phyloP scores from a whole-genome alignment of 1,284 basidiomycete species.

The Malassezia obtusa region DNA sequence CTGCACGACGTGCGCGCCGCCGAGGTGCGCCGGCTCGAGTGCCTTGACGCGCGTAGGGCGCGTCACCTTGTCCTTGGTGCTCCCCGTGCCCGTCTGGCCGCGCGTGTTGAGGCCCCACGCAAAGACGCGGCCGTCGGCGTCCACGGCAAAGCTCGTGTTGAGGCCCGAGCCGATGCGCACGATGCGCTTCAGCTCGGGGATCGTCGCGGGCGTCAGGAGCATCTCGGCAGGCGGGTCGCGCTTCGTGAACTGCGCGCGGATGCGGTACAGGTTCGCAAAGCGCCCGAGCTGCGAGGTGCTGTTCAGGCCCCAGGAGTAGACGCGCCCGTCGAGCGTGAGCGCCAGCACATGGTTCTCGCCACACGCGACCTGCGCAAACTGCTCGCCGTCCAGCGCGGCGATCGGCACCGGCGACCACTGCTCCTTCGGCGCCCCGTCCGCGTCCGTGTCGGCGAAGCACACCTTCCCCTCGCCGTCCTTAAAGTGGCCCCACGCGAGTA shows the following conservation, averaged over 20 bases:
- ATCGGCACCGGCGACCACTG: constrained; percentile 47
- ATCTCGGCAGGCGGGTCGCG: constrained; percentile 62
- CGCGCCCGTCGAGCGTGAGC: constrained; percentile 69
- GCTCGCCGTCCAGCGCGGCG: constrained; percentile 52
- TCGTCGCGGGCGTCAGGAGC: constrained; percentile 68
- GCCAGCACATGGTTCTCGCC: constrained; percentile 80
- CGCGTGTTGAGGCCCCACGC: constrained; percentile 82
- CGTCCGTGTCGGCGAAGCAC: constrained; percentile 59
- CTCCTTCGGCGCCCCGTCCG: constrained; percentile 23
- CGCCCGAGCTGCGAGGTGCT: constrained; percentile 78
- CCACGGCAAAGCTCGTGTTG: constrained; percentile 80
- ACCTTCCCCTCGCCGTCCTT: constrained; percentile 73
- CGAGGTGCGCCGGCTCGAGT: constrained; percentile 61
- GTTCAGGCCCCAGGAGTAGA: constrained; percentile 70
- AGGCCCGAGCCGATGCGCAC: constrained; percentile 67
- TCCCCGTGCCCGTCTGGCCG: constrained; percentile 58
- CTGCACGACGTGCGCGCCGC: constrained; percentile 50
- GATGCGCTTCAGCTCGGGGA: constrained; percentile 61
- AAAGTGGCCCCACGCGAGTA: constrained; percentile 58
- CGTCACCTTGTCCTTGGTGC: constrained; percentile 55
- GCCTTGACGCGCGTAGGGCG: constrained; percentile 61
- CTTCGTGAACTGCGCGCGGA: constrained; percentile 26
- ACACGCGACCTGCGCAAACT: constrained; percentile 63
- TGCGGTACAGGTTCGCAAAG: constrained; percentile 56
- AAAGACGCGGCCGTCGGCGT: constrained; percentile 69